Conservation (phyloP, 2,329 filamentous ascomycete genomes). For the Claviceps humidiphila region DNA sequence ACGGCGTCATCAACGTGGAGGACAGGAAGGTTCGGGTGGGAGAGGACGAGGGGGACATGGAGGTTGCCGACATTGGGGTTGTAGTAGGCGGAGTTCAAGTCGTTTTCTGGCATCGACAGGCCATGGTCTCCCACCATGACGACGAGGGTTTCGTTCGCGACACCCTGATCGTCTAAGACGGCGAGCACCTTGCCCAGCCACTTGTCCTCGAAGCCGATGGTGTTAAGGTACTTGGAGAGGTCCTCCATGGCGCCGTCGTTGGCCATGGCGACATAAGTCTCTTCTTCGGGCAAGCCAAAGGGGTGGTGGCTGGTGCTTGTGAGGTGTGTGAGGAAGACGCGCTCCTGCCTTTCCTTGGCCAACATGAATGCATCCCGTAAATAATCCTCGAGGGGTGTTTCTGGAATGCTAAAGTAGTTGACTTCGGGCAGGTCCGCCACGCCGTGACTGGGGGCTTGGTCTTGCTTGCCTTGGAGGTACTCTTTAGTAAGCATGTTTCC, state of each 20-base stretch:
- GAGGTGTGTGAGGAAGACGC: slow-evolving; percentile 21
- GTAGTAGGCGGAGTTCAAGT: slow-evolving; percentile 18
- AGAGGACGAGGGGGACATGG: slow-evolving; percentile 19
- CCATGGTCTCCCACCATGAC: slow-evolving; percentile 22
- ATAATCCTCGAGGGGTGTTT: slow-evolving; percentile 19
- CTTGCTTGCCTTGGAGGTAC: slow-evolving; percentile 16
- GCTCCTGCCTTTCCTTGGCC: slow-evolving; percentile 17
- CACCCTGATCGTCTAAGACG: slow-evolving; percentile 17
- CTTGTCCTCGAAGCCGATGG: slow-evolving; percentile 18
- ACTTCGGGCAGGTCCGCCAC: slow-evolving; percentile 16
- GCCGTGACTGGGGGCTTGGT: slow-evolving; percentile 14
- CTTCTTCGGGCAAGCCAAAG: slow-evolving; percentile 17
- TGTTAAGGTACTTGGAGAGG: slow-evolving; percentile 21
- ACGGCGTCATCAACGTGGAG: slow-evolving; percentile 19
- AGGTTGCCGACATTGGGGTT: slow-evolving; percentile 20
- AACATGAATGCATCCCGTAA: slow-evolving; percentile 19
- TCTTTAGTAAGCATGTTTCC: slow-evolving; percentile 16
- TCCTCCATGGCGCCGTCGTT: slow-evolving; percentile 14
- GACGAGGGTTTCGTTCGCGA: slow-evolving; percentile 20
- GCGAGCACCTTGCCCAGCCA: slow-evolving; percentile 20
- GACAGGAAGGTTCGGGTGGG: slow-evolving; percentile 19
- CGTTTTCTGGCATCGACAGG: slow-evolving; percentile 19
- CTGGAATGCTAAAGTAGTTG: slow-evolving; percentile 22
- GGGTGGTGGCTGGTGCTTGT: slow-evolving; percentile 23
- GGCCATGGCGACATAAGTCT: slow-evolving; percentile 15